Percentiles rank a stretch among this genome's conserved stretches.
phyloP scores from a whole-genome alignment of 306 rosid genomes.

The Cicer yamashitae region DNA sequence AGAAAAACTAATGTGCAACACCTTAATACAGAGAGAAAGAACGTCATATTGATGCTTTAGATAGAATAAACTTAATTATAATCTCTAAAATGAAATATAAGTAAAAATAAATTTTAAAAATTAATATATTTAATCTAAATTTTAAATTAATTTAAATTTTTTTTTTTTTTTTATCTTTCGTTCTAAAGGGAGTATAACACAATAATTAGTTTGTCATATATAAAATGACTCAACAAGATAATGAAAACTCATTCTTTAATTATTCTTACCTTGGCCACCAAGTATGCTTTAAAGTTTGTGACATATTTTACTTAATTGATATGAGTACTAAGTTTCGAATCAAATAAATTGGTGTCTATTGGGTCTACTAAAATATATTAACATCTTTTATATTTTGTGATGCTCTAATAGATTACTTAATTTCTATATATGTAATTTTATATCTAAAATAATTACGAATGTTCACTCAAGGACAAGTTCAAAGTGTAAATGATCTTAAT shows the following conservation, averaged over 20 bases:
- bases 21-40: no score
- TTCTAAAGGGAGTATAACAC: background rate
- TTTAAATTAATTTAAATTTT: no score
- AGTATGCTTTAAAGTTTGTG: background rate
- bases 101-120: no score
- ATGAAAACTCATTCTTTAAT: background rate
- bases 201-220: background rate
- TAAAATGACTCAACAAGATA: background rate
- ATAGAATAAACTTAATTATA: no score
- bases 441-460: background rate
- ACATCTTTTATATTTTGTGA: background rate
- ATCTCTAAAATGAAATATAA: no score
- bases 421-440: background rate
- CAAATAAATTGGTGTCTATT: no score
- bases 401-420: background rate
- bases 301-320: background rate
- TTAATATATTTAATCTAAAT: no score
- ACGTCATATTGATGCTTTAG: no score
- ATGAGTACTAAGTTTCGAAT: background rate
- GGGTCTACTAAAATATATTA: no score
- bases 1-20: no score
- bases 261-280: background rate
- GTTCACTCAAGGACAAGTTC: background rate
- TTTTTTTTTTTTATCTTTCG: no score
- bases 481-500: background rate